Evolutionary conservation across 345 rosid genomes (phyloP).

Genomic region (Eucalyptus brandiana): DNA sequence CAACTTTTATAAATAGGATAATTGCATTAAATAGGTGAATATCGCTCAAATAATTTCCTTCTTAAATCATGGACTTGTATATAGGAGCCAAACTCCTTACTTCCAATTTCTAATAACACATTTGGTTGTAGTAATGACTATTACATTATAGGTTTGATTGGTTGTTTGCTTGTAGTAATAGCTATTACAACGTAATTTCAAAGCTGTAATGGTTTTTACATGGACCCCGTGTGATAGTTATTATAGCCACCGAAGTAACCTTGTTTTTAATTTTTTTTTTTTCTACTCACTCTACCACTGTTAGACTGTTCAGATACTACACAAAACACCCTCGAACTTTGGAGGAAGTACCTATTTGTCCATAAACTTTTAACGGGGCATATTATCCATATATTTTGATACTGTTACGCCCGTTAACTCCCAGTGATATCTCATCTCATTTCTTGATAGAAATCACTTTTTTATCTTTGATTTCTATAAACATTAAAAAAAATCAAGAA

Average conservation of each 20-base stretch:
- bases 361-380: neutral
- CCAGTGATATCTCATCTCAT: neutral
- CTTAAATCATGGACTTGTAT: neutral
- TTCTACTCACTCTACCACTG: too few species aligned
- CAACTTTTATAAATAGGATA: neutral
- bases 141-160: neutral
- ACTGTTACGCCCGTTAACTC: fast-evolving
- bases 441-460: neutral
- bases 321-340: too few species aligned
- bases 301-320: too few species aligned
- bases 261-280: too few species aligned
- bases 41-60: neutral
- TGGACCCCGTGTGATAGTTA: neutral
- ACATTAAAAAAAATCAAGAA: neutral
- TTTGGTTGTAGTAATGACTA: neutral
- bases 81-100: neutral
- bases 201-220: neutral
- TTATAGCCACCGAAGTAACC: too few species aligned
- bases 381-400: neutral
- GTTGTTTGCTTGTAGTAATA: neutral
- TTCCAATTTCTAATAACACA: neutral
- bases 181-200: neutral
- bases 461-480: neutral
- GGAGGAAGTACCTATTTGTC: neutral
- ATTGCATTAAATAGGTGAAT: neutral